Base-by-base conservation (phyloP, 129 eudicot species). In the Rutidosis leptorrhynchoides region DNA sequence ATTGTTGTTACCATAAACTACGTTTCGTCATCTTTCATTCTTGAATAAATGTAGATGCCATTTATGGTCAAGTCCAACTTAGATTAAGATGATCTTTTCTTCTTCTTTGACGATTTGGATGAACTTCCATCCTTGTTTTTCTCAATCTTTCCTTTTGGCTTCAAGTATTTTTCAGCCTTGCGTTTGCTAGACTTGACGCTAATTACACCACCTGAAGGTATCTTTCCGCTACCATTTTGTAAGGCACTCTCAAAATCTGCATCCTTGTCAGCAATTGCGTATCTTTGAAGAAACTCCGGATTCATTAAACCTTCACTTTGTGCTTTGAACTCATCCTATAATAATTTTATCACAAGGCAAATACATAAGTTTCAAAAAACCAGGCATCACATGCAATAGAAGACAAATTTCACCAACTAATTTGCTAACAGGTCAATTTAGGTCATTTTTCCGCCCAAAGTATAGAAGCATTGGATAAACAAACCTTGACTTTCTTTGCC, bases 401-500 rank as follows among this genome's bases (percentile, higher is more conserved):
- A 32, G 40, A 11, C 11, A 32, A 46, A 23, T 62, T 35, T 24
- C 7, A 29, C 6, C 20, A 42, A 58, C 16, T 45, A 1, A 45
- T n/a, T 45, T 45, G 52, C 16, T 1, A 45, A 45, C 16, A 20
- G 52, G 52, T 45, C 19, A n/a, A 45, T 45, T 45, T 16, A n/a
- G 19, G 21, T 45, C 52, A 15, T 16, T 45, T 45, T 45, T 1
- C 16, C 52, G 7, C n/a, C 5, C 52, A 45, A 6, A 55, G 29
- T 32, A 55, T 58, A 58, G 20, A 4, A 7, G 0, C 35, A 58
- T 1, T 6, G 9, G 20, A 49, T 28, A 29, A 57, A 65, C 78
- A 45, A 72, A 90, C 99, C 99, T 84, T 69, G 62, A 86, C 97
- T 86, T 89, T 68, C 48, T 78, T 81, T 33, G 99, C 99, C 24